These are phyloP conservation scores for Lentinula detonsa DNA, from an alignment of 768 basidiomycete genomes.

Conservation along the genomic window DNA sequence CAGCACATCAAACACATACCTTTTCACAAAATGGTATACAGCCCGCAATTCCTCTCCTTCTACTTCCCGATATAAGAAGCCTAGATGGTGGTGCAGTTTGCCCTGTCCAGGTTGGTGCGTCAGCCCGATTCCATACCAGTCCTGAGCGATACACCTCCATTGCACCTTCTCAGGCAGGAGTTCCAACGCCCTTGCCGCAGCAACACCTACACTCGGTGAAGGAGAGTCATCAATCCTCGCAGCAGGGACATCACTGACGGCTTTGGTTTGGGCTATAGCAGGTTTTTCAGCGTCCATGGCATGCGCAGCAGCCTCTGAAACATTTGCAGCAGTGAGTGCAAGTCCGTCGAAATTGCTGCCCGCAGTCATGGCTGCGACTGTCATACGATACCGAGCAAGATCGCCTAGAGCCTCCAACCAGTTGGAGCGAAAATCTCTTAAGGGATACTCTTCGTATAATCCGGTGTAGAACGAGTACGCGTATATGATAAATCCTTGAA, in stretches of 20 bases:
- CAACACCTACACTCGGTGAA: conserved; percentile 77
- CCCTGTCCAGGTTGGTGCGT: conserved; percentile 91
- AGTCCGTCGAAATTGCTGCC: conserved; percentile 34
- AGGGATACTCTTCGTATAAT: conserved; percentile 74
- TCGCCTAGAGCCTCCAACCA: conserved; percentile 99
- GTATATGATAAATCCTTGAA: conserved; percentile 93
- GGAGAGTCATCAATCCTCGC: conserved; percentile 60
- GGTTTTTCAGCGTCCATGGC: conserved; percentile 13
- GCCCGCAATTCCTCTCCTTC: conserved; percentile 78
- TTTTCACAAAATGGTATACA: conserved; percentile 93
- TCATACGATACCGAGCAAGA: conserved; percentile 91
- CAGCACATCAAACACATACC: conserved; percentile 42
- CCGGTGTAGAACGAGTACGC: conserved; percentile 93
- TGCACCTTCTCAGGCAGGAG: conserved; percentile 89
- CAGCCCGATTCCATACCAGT: conserved; percentile 90
- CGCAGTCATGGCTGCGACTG: conserved; percentile 81
- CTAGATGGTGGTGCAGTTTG: conserved; percentile 91
- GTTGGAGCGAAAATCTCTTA: conserved; percentile 64
- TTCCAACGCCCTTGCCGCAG: conserved; percentile 70
- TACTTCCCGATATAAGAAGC: conserved; percentile 78
- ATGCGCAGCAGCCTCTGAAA: conserved; percentile 37
- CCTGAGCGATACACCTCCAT: conserved; percentile 84
- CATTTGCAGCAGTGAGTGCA: conserved; percentile 51
- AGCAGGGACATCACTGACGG: conserved; percentile 41
- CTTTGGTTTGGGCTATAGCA: conserved; percentile 25